Base-by-base conservation (phyloP, 768 basidiomycete genomes). In the Pholiota conissans region DNA sequence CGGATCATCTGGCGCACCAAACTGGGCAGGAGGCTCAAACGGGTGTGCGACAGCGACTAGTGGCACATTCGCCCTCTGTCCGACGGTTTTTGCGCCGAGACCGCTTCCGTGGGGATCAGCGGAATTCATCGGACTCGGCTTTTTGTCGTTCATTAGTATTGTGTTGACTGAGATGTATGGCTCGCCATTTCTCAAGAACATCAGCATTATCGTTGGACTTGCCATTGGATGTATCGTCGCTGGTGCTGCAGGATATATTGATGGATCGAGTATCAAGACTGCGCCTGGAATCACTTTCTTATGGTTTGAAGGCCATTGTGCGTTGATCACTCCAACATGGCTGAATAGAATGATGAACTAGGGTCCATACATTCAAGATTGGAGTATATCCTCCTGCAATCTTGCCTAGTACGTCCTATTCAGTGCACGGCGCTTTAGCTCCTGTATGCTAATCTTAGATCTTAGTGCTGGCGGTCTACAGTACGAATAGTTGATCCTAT, bases 21-120 rank as follows among this genome's bases (percentile, higher is more conserved):
- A 90, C 69, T 94, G 91, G 91, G 91, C 86, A 32, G 91, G 91
- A 22, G 91, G 91, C 11, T 84, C 86, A 6, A 91, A 89, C 57
- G 81, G 79, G 53, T 94, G 91, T 67, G 72, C 77, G 46, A 60
- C 58, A 18, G 88, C 89, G 3, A 73, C 74, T 3, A 80, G 76
- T 5, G 88, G 89, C 2, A 79, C 86, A 52, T 92, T 89, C 65
- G 68, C 74, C 57, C 73, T 90, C 2, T 94, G 91, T 62, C 91
- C 90, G 0, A 84, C 79, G 13, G 87, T 84, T 42, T 68, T 72
- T 30, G 89, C 90, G 5, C 89, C 89, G 3, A 75, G 83, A 18
- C 11, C 27, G 45, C 28, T 51, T 4, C n/a, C 46, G 20, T 93
- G 89, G 89, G 91, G 88, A 8, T 86, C 86, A 0, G 85, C 91